Evolutionary conservation across 768 basidiomycete species (phyloP).

Genomic region (Lentinula sp.): DNA sequence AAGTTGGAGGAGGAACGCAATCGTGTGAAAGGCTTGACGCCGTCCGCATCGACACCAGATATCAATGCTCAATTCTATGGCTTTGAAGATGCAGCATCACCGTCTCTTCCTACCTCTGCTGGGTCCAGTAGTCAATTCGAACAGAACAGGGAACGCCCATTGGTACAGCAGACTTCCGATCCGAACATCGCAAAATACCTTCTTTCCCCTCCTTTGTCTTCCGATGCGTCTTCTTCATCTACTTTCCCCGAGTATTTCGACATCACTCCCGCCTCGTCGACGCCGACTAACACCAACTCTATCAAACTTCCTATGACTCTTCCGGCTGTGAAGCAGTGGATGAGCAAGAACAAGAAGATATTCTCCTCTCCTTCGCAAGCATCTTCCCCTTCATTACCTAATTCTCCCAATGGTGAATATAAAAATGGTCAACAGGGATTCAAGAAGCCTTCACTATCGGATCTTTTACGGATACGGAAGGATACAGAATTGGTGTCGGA

Average conservation of each 20-base stretch:
- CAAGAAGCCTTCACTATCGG: slow-evolving; percentile 65
- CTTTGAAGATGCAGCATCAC: slow-evolving; percentile 34
- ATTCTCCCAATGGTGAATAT: slow-evolving; percentile 19
- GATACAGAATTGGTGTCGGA: slow-evolving; percentile 51
- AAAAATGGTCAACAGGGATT: slow-evolving; percentile 24
- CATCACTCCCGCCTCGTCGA: slow-evolving; percentile 29
- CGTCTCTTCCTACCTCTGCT: background rate
- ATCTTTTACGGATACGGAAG: slow-evolving; percentile 52
- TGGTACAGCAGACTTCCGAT: slow-evolving; percentile 68
- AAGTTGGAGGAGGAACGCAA: slow-evolving; percentile 57
- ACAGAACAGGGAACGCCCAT: slow-evolving; percentile 46
- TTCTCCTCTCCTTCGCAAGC: slow-evolving; percentile 32
- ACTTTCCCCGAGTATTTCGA: slow-evolving; percentile 47
- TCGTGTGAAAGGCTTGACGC: slow-evolving; percentile 4
- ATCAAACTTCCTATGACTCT: slow-evolving; percentile 63
- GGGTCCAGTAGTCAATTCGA: background rate
- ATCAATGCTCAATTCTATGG: slow-evolving; percentile 36
- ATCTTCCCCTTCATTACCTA: slow-evolving; percentile 29
- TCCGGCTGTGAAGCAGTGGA: slow-evolving; percentile 78
- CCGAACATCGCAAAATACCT: slow-evolving; percentile 55
- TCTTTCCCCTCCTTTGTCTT: slow-evolving; percentile 29
- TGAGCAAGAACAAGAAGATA: slow-evolving; percentile 53
- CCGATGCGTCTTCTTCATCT: slow-evolving; percentile 37
- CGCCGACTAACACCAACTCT: slow-evolving; percentile 26
- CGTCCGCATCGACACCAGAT: slow-evolving; percentile 43